Evolutionary conservation across 257 asterid species (phyloP), one percentile per base, ranked within the genome.

Genomic region (Orobanche coerulescens): DNA sequence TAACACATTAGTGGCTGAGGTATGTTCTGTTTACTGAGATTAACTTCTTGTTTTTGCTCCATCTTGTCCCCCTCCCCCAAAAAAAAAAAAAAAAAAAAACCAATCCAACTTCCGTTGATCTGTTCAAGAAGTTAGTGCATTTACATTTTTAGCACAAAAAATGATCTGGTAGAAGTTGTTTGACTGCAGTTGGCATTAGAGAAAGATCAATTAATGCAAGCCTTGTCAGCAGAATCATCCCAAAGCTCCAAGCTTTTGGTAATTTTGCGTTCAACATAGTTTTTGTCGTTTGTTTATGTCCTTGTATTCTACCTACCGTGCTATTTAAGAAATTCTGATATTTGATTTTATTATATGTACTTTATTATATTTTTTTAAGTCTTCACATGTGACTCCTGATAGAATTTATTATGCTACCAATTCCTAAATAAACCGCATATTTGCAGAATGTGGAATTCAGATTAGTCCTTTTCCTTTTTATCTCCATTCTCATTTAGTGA

Each of bases 1-100:
- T 20, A 80, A 83, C 72, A 81, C 84, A 44, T 76, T 93, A 74
- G 76, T 86, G 19, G 79, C 87, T 16, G 99, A 93, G 97, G 99
- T 85, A 68, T 53, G 50, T 57, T 59, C 25, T 63, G 64, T 71
- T 61, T 46, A 62, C 44, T 76, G 28, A 64, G 53, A 22, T 70
- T 60, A 28, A 58, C 20, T 70, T 47, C 19, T 68, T 30, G 57
- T 51, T 24, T 62, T 69, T 60, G 30, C 70, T 61, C 56, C 26
- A 53, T 65, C 18, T 19, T 43, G 33, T 57, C 28, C 15, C 22
- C 59, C 59, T 54, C 48, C 30, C 36, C 1, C n/a, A n/a, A n/a
- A n/a, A n/a, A n/a, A n/a, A n/a, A n/a, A n/a, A n/a, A n/a, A n/a
- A n/a, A n/a, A n/a, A n/a, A n/a, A n/a, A n/a, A n/a, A n/a, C n/a